A percentile compares a stretch with the other conserved stretches of the same genome.
phyloP scores from a whole-genome alignment of 2,329 filamentous ascomycete genomes.

The Penicillium sp. region DNA sequence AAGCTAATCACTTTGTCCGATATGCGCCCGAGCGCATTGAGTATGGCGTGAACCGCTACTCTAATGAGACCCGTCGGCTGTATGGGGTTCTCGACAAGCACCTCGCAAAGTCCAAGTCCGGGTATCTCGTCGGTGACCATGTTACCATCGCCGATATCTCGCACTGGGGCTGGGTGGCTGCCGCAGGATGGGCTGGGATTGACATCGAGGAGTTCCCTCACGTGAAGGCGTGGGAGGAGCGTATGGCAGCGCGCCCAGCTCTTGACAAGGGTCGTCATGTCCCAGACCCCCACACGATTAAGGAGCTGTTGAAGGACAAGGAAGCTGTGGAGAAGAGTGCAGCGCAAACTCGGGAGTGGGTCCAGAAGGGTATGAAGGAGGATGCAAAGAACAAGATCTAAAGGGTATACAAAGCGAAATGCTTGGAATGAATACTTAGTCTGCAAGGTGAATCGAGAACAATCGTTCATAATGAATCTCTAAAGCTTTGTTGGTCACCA shows the following conservation, averaged over 20 bases:
- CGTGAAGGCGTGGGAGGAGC: slow-evolving; percentile 75
- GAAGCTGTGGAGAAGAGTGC: slow-evolving; percentile 61
- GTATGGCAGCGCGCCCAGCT: slow-evolving; percentile 67
- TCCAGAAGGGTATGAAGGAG: slow-evolving; percentile 69
- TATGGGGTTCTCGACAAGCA: slow-evolving; percentile 77
- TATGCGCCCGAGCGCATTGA: slow-evolving; percentile 82
- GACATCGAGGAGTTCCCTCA: slow-evolving; percentile 75
- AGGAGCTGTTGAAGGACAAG: slow-evolving; percentile 60
- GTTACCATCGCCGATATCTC: slow-evolving; percentile 70
- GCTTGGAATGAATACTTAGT: neutral
- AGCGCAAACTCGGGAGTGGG: slow-evolving; percentile 60
- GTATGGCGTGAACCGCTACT: slow-evolving; percentile 80
- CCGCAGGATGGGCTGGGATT: slow-evolving; percentile 61
- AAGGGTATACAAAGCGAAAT: neutral
- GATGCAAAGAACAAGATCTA: slow-evolving; percentile 56
- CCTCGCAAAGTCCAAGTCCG: slow-evolving; percentile 55
- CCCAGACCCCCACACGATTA: slow-evolving; percentile 64
- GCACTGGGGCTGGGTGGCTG: slow-evolving; percentile 75
- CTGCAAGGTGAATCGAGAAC: no score
- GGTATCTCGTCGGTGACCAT: slow-evolving; percentile 55
- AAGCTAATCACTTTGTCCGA: slow-evolving; percentile 79
- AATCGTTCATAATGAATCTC: neutral
- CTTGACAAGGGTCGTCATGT: slow-evolving; percentile 77
- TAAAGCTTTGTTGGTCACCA: neutral
- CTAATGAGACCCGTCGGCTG: slow-evolving; percentile 79